Evolutionary conservation across 2,329 filamentous ascomycete species (phyloP).

Genomic region (Cladosporium sp.): DNA sequence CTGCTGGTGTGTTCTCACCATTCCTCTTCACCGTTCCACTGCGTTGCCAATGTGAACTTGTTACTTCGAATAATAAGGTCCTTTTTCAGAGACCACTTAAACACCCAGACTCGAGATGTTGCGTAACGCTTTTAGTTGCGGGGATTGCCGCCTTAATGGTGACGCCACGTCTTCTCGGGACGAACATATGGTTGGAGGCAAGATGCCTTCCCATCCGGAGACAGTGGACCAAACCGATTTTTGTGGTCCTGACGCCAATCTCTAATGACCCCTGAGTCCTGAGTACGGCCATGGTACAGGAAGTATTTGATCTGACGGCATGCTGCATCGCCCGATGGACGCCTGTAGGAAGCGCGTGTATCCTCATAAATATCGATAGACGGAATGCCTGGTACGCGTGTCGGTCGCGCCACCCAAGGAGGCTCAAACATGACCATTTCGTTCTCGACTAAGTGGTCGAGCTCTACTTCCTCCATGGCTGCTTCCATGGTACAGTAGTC

Average conservation of each 20-base stretch:
- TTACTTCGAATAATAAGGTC: too few relatives aligned
- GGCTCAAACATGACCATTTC: neutral
- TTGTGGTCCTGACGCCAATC: neutral
- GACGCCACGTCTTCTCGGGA: neutral
- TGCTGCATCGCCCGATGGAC: neutral
- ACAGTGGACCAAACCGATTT: slow-evolving; percentile 1
- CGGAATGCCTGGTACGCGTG: neutral
- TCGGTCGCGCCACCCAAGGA: neutral
- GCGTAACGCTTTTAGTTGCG: too few relatives aligned
- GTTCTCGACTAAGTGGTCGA: neutral
- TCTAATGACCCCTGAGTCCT: neutral
- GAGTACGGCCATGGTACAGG: neutral
- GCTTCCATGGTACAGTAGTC: slow-evolving; percentile 1
- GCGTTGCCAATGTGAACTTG: too few relatives aligned
- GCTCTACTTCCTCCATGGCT: neutral
- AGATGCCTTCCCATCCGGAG: neutral
- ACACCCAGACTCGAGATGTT: too few relatives aligned
- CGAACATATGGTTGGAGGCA: slow-evolving; percentile 3
- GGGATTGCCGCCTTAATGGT: neutral
- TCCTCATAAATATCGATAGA: neutral
- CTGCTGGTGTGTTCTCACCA: too few relatives aligned
- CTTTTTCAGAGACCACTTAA: too few relatives aligned
- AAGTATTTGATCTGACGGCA: neutral
- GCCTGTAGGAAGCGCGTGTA: neutral
- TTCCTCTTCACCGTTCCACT: too few relatives aligned